phyloP scores from a whole-genome alignment of 164 flowering plant species.

The Stephania yunnanensis region DNA sequence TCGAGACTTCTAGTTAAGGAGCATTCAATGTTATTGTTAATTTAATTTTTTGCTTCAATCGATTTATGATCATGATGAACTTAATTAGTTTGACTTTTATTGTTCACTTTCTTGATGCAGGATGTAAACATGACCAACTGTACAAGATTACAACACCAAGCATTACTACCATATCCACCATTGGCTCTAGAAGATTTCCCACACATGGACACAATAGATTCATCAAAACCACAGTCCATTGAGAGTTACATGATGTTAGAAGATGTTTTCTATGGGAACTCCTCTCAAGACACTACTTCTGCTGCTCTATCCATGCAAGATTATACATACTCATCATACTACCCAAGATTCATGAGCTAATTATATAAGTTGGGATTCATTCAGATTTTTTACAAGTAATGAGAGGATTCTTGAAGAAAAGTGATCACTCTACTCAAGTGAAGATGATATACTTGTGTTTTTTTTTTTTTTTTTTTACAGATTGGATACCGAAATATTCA shows the following conservation, averaged over 20 bases:
- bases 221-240: conserved; percentile 16
- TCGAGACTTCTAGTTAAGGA: too few relatives aligned
- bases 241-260: conserved; percentile 32
- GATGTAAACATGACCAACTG: conserved; percentile 22
- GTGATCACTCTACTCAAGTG: not conserved
- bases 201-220: conserved; percentile 32
- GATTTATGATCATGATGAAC: not conserved
- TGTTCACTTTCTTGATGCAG: conserved; percentile 24
- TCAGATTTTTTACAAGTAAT: not conserved
- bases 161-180: conserved; percentile 27
- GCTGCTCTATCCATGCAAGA: conserved; percentile 14
- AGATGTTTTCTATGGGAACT: conserved; percentile 37
- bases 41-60: not conserved
- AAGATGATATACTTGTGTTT: not conserved
- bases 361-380: not conserved
- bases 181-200: conserved; percentile 54
- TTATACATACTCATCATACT: conserved; percentile 4
- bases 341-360: conserved; percentile 1
- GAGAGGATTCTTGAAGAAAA: not conserved
- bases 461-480: conserved; percentile 6
- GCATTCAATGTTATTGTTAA: not conserved
- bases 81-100: not conserved
- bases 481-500: not conserved
- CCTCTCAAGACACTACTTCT: conserved; percentile 28
- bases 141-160: conserved; percentile 19